A percentile compares a stretch with the other conserved stretches of the same genome.
phyloP scores from a whole-genome alignment of 2,329 filamentous ascomycete genomes.

The Endothia cerciana region DNA sequence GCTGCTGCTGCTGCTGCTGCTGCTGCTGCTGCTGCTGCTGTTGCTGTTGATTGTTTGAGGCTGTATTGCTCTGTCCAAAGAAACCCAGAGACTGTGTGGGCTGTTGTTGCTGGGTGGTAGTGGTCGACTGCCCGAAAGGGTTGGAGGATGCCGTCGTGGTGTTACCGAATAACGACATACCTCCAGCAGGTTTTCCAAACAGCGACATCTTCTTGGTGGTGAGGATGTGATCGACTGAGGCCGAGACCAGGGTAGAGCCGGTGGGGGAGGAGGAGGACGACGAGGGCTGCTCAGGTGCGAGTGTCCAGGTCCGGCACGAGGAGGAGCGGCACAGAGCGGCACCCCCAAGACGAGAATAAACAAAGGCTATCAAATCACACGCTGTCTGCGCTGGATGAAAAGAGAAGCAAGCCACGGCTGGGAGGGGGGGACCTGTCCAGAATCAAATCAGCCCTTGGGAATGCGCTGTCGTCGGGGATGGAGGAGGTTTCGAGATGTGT shows the following conservation, averaged over 20 bases:
- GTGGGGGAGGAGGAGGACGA: background rate
- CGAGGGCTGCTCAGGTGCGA: background rate
- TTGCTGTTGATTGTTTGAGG: conserved; percentile 41
- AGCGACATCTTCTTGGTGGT: conserved; percentile 23
- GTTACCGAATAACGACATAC: conserved; percentile 35
- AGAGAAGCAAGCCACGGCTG: background rate
- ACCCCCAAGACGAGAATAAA: conserved; percentile 16
- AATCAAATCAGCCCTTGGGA: background rate
- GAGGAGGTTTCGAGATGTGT: background rate
- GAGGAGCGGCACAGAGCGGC: background rate
- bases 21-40: conserved; percentile 47
- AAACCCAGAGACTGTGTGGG: conserved; percentile 36
- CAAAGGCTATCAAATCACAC: conserved; percentile 30
- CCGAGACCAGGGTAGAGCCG: background rate
- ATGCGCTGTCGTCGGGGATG: background rate
- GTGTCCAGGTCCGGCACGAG: background rate
- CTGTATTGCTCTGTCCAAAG: conserved; percentile 44
- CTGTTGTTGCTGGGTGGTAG: conserved; percentile 37
- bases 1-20: conserved; percentile 40
- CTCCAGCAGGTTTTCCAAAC: conserved; percentile 31
- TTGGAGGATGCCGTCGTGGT: conserved; percentile 22
- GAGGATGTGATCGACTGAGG: background rate
- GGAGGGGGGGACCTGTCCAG: background rate
- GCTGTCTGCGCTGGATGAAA: conserved; percentile 2
- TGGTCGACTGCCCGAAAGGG: conserved; percentile 33